Percentiles rank a stretch among this genome's conserved stretches.
Conservation (phyloP, 192 early-diverging fungal species). For the Coemansia sp. region DNA sequence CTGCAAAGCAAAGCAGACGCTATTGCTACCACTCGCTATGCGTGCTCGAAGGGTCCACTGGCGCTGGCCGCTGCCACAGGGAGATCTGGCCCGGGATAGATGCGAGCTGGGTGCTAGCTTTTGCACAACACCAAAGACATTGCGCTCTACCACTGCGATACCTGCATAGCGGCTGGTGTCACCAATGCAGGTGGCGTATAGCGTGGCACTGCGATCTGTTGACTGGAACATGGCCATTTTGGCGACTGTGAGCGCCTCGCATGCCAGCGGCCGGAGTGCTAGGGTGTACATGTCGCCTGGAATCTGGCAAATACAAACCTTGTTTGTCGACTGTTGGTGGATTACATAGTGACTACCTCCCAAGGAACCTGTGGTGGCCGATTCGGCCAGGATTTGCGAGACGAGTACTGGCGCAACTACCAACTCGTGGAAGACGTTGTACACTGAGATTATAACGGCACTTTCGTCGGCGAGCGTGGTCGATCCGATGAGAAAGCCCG, state of each 20-base stretch:
- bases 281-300: not conserved
- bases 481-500: constrained; percentile 11
- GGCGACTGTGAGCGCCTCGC: constrained; percentile 24
- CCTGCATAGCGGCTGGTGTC: constrained; percentile 25
- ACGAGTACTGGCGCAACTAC: constrained; percentile 15
- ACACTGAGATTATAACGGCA: constrained; percentile 11
- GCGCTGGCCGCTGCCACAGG: not conserved
- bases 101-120: not conserved
- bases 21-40: not conserved
- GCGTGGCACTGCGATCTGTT: constrained; percentile 16
- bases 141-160: constrained; percentile 13
- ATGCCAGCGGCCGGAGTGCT: constrained; percentile 19
- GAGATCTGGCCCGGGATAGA: not conserved
- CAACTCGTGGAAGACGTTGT: constrained; percentile 15
- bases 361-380: not conserved
- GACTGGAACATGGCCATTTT: constrained; percentile 21
- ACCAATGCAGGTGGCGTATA: constrained; percentile 35
- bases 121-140: constrained; percentile 28
- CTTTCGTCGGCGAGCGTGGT: not conserved
- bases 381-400: not conserved
- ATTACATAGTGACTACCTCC: constrained; percentile 5
- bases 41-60: constrained; percentile 33
- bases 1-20: constrained; percentile 11
- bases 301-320: not conserved
- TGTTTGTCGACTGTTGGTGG: constrained; percentile 36